Conservation (phyloP, 1,284 basidiomycete species). For the Puccinia triticina region DNA sequence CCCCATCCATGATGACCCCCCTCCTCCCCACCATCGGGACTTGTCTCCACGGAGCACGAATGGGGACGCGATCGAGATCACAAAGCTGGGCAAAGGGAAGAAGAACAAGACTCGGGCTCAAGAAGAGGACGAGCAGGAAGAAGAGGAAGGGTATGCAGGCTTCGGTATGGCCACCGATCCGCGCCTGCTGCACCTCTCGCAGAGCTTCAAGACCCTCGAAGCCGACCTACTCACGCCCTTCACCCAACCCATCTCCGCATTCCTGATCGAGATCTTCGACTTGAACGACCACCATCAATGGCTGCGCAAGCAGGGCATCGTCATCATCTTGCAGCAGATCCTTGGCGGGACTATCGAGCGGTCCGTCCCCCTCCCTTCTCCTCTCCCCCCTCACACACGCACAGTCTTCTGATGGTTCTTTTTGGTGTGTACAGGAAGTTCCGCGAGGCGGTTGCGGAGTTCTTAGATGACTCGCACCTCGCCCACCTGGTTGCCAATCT, state of each 20-base stretch:
- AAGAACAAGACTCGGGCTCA: background rate
- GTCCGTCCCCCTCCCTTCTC: conserved; percentile 62
- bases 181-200: background rate
- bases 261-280: conserved; percentile 88
- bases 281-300: conserved; percentile 93
- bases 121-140: background rate
- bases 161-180: background rate
- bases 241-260: conserved; percentile 88
- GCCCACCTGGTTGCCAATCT: conserved; percentile 66
- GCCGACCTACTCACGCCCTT: conserved; percentile 64
- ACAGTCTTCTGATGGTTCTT: conserved; percentile 17
- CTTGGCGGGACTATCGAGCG: conserved; percentile 92
- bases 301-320: conserved; percentile 91
- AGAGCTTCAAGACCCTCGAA: conserved; percentile 28
- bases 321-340: conserved; percentile 92
- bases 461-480: conserved; percentile 71
- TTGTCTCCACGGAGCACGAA: background rate
- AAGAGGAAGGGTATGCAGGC: conserved; percentile 6
- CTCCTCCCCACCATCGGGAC: background rate
- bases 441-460: conserved; percentile 72
- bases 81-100: background rate
- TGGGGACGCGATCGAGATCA: conserved; percentile 14
- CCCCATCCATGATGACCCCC: background rate
- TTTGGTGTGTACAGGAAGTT: conserved; percentile 69
- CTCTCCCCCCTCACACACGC: background rate